These are phyloP conservation scores for Voacanga thouarsii DNA, from an alignment of 257 asterid genomes.

Conservation along the genomic window DNA sequence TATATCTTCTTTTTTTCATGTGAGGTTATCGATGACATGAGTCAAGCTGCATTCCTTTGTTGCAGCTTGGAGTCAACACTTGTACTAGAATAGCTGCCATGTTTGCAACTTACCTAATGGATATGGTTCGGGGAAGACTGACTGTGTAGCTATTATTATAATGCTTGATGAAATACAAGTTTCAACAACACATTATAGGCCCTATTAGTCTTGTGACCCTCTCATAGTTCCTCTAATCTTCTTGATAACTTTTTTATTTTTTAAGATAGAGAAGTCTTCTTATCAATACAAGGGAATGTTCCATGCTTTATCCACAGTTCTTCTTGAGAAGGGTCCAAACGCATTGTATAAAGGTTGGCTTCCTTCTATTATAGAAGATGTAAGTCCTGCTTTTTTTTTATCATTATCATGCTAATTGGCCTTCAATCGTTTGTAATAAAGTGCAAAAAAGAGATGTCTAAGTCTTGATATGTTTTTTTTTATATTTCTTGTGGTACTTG, in stretches of 20 bases:
- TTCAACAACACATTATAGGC: background rate
- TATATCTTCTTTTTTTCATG: no score
- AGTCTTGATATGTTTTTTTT: background rate
- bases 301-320: constrained; percentile 93
- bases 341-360: constrained; percentile 98
- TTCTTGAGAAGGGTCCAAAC: constrained; percentile 95
- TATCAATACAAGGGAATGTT: constrained; percentile 88
- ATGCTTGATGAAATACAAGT: background rate
- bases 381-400: constrained; percentile 43
- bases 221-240: constrained; percentile 1
- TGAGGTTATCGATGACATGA: no score
- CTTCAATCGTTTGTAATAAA: background rate
- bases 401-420: background rate
- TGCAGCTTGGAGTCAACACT: constrained; percentile 97
- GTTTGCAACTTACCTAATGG: constrained; percentile 99
- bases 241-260: constrained; percentile 19
- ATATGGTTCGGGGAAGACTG: constrained; percentile 96
- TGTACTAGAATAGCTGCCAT: constrained; percentile 98
- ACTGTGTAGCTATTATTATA: constrained; percentile 73
- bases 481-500: background rate
- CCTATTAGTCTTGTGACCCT: background rate
- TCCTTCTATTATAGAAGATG: constrained; percentile 98
- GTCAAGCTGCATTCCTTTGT: constrained; percentile 88
- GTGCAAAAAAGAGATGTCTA: background rate
- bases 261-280: constrained; percentile 87